Conservation (phyloP, 2,329 filamentous ascomycete genomes). For the Colletotrichum shisoi region DNA sequence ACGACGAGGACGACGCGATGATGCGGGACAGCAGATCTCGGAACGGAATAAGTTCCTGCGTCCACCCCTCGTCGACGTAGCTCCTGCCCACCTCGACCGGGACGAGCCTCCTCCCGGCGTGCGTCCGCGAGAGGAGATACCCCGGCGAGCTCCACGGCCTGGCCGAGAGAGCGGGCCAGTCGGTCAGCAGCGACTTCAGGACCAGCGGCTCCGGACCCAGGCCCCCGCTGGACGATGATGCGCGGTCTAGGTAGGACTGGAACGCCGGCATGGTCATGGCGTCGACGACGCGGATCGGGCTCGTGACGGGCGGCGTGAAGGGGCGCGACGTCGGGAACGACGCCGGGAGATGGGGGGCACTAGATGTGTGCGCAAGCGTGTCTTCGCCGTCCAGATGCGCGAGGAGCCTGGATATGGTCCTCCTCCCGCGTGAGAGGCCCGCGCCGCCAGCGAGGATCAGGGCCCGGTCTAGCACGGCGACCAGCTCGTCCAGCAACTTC, state of each 20-base stretch:
- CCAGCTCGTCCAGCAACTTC: conserved; percentile 60
- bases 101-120: conserved; percentile 79
- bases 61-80: conserved; percentile 87
- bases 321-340: conserved; percentile 42
- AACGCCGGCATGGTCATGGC: conserved; percentile 66
- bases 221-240: not conserved
- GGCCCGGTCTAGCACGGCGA: conserved; percentile 76
- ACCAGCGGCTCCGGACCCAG: conserved; percentile 67
- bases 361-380: not conserved
- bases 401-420: conserved; percentile 56
- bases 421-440: conserved; percentile 56
- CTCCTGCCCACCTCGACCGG: conserved; percentile 86
- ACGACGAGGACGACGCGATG: conserved; percentile 34
- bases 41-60: conserved; percentile 81
- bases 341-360: not conserved
- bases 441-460: conserved; percentile 77
- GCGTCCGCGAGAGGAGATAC: conserved; percentile 78
- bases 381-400: conserved; percentile 10
- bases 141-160: conserved; percentile 74
- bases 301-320: conserved; percentile 54
- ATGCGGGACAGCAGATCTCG: conserved; percentile 74
- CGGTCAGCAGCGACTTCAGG: conserved; percentile 68
- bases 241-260: conserved; percentile 64
- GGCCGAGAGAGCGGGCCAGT: conserved; percentile 79
- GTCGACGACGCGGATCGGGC: conserved; percentile 53